Base-by-base conservation (phyloP, 768 basidiomycete genomes). In the Mycena sanguinolenta region DNA sequence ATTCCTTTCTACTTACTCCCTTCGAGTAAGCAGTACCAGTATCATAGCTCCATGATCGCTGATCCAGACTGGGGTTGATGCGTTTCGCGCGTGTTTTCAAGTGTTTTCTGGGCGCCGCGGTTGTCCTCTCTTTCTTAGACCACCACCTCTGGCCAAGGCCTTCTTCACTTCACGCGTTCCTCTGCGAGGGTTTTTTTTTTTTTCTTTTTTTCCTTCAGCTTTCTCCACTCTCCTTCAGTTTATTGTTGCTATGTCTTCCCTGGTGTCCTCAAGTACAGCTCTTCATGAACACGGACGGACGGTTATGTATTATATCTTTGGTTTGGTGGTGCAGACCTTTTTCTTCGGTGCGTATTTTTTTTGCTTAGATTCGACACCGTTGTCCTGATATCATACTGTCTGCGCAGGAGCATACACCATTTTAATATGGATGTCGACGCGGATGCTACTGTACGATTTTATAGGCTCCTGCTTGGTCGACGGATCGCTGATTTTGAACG, bases 161-260 rank as follows among this genome's bases (percentile, higher is more conserved):
- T 65, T 60, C 54, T 23, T 10, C 32, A 34, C 46, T 30, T n/a
- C n/a, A n/a, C n/a, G n/a, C n/a, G n/a, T n/a, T 65, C 69, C 72
- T 73, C 72, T 28, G 72, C n/a, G 69, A 73, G 72, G 61, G 65
- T 42, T 44, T 49, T 53, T 69, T 54, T 28, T 39, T 42, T 44
- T 49, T 53, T 69, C 49, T 28, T 39, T n/a, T n/a, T n/a, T n/a
- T n/a, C n/a, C n/a, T n/a, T 59, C 16, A 21, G 62, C 49, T 25
- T 28, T 55, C 36, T 58, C 12, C 3, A 58, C 55, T 14, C 30
- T 58, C 36, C 13, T 58, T 39, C 46, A 52, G 39, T 64, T 25
- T 13, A 30, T 46, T 49, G 9, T 30, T 19, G 53, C 17, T 19
- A 65, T 70, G 57, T 36, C 50, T 8, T 36, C 50, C 30, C 17